Base-by-base conservation (phyloP, 208 protist species). In the Leishmania tarentolae region DNA sequence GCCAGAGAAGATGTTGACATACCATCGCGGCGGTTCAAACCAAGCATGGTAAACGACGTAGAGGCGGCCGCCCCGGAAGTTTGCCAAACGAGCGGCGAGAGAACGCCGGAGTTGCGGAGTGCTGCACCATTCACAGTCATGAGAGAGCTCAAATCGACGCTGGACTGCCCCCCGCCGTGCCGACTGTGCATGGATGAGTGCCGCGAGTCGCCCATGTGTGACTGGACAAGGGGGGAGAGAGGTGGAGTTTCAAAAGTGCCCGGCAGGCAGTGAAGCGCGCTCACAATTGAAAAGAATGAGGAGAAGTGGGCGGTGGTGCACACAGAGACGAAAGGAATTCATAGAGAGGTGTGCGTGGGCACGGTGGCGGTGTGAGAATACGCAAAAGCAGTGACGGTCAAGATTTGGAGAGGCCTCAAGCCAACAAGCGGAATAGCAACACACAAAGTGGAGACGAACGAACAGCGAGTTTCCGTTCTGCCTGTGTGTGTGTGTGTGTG, bases 41-140 rank as follows among this genome's bases (percentile, higher is more conserved):
- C 66, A 11, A 65, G 71, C 70, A 73, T 35, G 28, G 50, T 68
- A 28, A 75, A 63, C 6, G 71, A 65, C 11, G 52, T 52, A 42
- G 75, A 42, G n/a, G 70, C 56, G 57, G 50, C 61, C 5, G 46
- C n/a, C 13, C 76, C 71, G 2, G 70, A 1, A 4, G 68, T 0
- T 8, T 78, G 40, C 75, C 81, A 81, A 17, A 46, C 72, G 2
- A 85, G 47, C 44, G 70, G 46, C 17, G 76, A 81, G 40, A 75
- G 79, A 61, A 74, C 52, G 31, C 42, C 82, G 69, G 47, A 83
- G 63, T 80, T 65, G 63, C 77, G 77, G 7, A 74, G 47, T n/a
- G 19, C 63, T 35, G 72, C 71, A 28, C 42, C 35, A 50, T 47
- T 52, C 40, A 21, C 46, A 3, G 78, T 37, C 37, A 65, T 75